These are phyloP conservation scores for Macrocystidia cucumis DNA, from an alignment of 1,284 basidiomycete species.

Conservation along the genomic window DNA sequence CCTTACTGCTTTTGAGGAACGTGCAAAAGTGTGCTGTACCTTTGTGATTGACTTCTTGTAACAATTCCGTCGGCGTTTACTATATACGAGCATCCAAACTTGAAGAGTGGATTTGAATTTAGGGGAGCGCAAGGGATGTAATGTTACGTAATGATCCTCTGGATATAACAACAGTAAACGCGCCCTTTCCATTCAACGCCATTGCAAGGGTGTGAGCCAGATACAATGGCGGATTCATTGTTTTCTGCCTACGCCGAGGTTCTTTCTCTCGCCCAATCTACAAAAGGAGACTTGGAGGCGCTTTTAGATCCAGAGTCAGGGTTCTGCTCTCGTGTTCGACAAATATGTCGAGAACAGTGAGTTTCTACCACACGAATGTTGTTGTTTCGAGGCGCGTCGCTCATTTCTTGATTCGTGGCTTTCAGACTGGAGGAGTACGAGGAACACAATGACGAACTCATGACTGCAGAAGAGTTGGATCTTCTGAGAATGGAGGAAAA, in stretches of 20 bases:
- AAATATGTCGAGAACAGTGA: constrained; percentile 60
- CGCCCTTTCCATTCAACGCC: no score
- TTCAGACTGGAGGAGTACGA: constrained; percentile 46
- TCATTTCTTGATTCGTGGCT: background rate
- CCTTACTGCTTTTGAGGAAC: no score
- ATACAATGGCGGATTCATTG: constrained; percentile 32
- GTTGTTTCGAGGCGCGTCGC: background rate
- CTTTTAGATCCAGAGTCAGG: constrained; percentile 59
- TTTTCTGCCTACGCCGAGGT: constrained; percentile 61
- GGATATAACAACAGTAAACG: no score
- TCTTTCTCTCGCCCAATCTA: constrained; percentile 46
- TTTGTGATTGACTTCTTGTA: no score
- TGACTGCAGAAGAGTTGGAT: constrained; percentile 45
- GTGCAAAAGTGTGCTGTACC: no score
- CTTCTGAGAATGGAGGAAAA: constrained; percentile 66
- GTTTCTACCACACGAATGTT: constrained; percentile 14
- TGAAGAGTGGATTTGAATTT: no score
- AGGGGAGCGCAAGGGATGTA: no score
- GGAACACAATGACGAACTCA: constrained; percentile 27
- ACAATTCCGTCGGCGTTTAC: no score
- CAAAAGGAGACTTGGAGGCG: constrained; percentile 51
- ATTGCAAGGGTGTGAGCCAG: no score
- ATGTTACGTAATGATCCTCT: no score
- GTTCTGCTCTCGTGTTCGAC: constrained; percentile 59
- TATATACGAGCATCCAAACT: no score